Evolutionary conservation across 306 rosid species (phyloP).

Genomic region (Dicorynia guianensis): DNA sequence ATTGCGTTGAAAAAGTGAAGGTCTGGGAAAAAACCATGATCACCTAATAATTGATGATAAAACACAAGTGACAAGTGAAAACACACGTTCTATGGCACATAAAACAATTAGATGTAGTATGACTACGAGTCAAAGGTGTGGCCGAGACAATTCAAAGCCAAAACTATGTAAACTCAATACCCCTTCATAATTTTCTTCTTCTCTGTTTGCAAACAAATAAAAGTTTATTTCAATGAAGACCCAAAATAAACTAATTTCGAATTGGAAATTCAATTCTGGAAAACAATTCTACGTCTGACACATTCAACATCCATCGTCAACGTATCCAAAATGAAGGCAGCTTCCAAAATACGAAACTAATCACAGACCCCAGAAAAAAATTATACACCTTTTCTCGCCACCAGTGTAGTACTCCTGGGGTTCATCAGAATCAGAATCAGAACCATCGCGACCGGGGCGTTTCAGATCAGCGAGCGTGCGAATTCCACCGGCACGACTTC

Average conservation of each 20-base stretch:
- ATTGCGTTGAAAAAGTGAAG: no score
- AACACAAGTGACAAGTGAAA: neutral
- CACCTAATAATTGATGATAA: neutral
- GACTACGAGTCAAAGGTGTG: no score
- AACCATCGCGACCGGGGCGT: conserved; percentile 48
- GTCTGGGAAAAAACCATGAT: neutral
- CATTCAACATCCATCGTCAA: neutral
- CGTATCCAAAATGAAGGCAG: no score
- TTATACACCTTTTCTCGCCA: conserved; percentile 83
- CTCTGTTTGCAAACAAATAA: no score
- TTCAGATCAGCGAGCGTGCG: conserved; percentile 77
- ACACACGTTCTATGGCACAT: neutral
- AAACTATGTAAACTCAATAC: neutral
- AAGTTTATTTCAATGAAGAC: no score
- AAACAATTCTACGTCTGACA: neutral
- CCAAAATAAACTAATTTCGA: no score
- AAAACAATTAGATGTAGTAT: no score
- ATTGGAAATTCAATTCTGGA: no score
- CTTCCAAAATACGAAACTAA: neutral
- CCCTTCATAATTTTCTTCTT: neutral
- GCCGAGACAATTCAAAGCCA: neutral
- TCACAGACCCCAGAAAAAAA: conserved; percentile 1
- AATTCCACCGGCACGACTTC: conserved; percentile 53
- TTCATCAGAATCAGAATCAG: conserved; percentile 76
- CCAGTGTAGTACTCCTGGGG: conserved; percentile 84